Conservation (phyloP, 495 filamentous ascomycete species). For the Penicillium bialowiezense region DNA sequence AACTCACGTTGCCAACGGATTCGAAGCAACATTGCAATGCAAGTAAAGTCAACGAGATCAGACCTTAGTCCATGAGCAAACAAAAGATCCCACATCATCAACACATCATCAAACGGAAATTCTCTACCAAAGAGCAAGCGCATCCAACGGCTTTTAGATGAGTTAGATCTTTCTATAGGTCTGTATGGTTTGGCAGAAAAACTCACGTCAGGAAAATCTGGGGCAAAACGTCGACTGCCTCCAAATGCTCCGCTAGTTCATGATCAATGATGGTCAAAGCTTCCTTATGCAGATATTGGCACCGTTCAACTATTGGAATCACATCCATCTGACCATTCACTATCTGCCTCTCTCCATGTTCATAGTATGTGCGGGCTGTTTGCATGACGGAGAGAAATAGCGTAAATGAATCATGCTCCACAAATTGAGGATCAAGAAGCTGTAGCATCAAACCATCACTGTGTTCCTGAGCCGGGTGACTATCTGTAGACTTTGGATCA, state of each 20-base stretch:
- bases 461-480: slow-evolving; percentile 13
- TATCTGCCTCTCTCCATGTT: slow-evolving; percentile 48
- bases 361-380: slow-evolving; percentile 82
- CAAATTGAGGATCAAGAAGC: slow-evolving; percentile 64
- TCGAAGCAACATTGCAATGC: slow-evolving; percentile 88
- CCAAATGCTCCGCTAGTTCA: slow-evolving; percentile 77
- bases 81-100: slow-evolving; percentile 85
- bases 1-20: slow-evolving; percentile 85
- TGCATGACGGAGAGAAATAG: slow-evolving; percentile 87
- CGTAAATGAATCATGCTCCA: slow-evolving; percentile 90
- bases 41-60: slow-evolving; percentile 81
- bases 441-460: slow-evolving; percentile 54
- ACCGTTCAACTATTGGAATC: slow-evolving; percentile 81
- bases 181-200: neutral
- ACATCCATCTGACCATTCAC: slow-evolving; percentile 44
- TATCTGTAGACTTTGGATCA: slow-evolving; percentile 29
- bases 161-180: slow-evolving; percentile 6
- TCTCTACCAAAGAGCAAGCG: slow-evolving; percentile 90
- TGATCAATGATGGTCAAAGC: slow-evolving; percentile 74
- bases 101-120: slow-evolving; percentile 80
- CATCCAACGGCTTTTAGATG: slow-evolving; percentile 74
- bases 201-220: slow-evolving; percentile 91
- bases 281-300: slow-evolving; percentile 79
- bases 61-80: slow-evolving; percentile 86
- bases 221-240: slow-evolving; percentile 83